Base-by-base conservation (phyloP, 192 early-diverging fungal genomes). In the Backusella macrospora region DNA sequence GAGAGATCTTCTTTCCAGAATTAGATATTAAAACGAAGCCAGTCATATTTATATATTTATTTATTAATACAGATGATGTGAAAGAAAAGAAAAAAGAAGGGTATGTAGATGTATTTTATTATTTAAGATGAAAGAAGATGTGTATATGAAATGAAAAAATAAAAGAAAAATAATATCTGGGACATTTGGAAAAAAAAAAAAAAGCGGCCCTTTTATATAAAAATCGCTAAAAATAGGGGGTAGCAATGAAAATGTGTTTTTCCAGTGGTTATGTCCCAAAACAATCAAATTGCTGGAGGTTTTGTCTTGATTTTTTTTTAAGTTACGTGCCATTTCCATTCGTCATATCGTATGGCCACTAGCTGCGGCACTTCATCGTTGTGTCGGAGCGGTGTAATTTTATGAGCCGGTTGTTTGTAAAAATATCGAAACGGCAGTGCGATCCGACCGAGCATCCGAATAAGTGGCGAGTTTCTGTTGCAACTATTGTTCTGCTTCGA, bases 1-100 rank as follows among this genome's bases (percentile, higher is more conserved):
- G 66, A 14, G 73, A 73, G 15, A 78, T 74, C 12, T 81, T 81
- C 39, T 73, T 72, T 55, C 71, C 78, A 40, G 74, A 62, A 29
- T 52, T 70, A 37, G 49, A 43, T 42, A 68, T 37, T 70, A 65
- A 13, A 38, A 70, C 16, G 46, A 76, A 70, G 18, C 40, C 29
- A 34, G 38, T 46, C 49, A 62, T 43, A 38, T 21, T 15, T 71
- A 9, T 21, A 10, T 59, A n/a, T 43, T 48, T 14, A 38, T 65
- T 26, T 55, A 23, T 59, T 13, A 23, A 26, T 23, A 59, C 21
- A 59, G 18, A 52, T 52, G 29, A 34, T 34, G 29, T 34, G 2
- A 34, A 52, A n/a, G 3, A 9, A 9, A 6, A 21, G 10, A 52
- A 52, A 52, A 52, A 18, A 52, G 6, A 52, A 0, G 8, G 49